Evolutionary conservation across 306 rosid genomes (phyloP).

Genomic region (Lagenaria siceraria): DNA sequence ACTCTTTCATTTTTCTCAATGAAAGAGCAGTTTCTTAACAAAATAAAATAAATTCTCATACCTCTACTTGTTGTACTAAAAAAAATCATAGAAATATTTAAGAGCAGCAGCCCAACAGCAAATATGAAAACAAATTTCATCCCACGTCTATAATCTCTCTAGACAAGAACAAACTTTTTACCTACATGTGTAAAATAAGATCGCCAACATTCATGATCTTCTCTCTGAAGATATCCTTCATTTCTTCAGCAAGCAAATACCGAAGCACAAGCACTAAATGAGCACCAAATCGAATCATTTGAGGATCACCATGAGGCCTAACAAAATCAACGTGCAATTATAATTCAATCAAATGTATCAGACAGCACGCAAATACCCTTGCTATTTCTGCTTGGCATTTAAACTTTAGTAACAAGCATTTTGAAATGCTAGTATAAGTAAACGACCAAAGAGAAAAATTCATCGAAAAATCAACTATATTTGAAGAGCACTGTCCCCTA

Average conservation of each 20-base stretch:
- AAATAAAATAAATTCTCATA: too few species aligned
- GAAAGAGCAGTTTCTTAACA: not conserved
- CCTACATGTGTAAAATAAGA: constrained; percentile 90
- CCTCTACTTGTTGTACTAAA: too few species aligned
- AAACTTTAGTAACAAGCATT: not conserved
- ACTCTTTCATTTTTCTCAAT: not conserved
- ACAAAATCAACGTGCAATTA: constrained; percentile 9
- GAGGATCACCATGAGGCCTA: constrained; percentile 94
- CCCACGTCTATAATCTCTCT: not conserved
- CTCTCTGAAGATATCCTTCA: constrained; percentile 63
- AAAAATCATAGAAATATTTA: not conserved
- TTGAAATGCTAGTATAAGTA: not conserved
- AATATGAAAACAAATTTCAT: not conserved
- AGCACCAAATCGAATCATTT: constrained; percentile 96
- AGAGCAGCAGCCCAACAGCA: not conserved
- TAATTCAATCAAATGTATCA: not conserved
- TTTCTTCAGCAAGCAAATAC: constrained; percentile 65
- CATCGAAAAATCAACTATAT: not conserved
- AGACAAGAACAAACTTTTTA: constrained; percentile 1
- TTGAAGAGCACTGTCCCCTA: too few species aligned
- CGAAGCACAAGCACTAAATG: constrained; percentile 93
- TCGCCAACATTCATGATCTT: constrained; percentile 79
- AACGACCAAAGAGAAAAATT: not conserved
- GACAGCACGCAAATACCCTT: constrained; percentile 7
- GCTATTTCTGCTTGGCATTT: not conserved